phyloP scores from a whole-genome alignment of 352 stramenopile genomes.

The Pythium rhizo-oryzae region DNA sequence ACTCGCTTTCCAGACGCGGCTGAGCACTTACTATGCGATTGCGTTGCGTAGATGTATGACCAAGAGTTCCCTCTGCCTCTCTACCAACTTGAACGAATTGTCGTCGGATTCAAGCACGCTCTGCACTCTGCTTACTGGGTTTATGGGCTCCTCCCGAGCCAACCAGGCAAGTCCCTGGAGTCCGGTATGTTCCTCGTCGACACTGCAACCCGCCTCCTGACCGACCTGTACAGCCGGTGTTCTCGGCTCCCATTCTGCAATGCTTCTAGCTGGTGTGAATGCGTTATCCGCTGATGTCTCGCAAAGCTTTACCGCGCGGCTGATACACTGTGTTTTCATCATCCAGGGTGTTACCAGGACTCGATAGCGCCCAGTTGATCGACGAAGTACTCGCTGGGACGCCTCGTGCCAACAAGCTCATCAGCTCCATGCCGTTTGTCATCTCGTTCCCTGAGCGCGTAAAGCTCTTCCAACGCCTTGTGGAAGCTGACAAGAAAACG shows the following conservation, averaged over 20 bases:
- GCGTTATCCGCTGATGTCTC: neutral
- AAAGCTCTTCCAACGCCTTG: slow-evolving; percentile 63
- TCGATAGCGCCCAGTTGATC: slow-evolving; percentile 62
- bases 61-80: slow-evolving; percentile 65
- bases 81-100: slow-evolving; percentile 64
- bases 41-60: slow-evolving; percentile 83
- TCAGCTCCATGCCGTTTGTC: slow-evolving; percentile 76
- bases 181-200: slow-evolving; percentile 70
- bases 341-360: slow-evolving; percentile 53
- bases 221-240: slow-evolving; percentile 68
- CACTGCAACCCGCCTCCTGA: slow-evolving; percentile 55
- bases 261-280: slow-evolving; percentile 68
- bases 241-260: slow-evolving; percentile 74
- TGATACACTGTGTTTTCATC: neutral
- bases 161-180: slow-evolving; percentile 17
- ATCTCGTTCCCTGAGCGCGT: slow-evolving; percentile 74
- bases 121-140: slow-evolving; percentile 63
- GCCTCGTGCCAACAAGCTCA: slow-evolving; percentile 57
- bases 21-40: too few species aligned
- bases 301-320: neutral
- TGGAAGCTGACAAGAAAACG: slow-evolving; percentile 55
- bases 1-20: too few species aligned
- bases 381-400: slow-evolving; percentile 55
- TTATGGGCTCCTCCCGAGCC: slow-evolving; percentile 37
- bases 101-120: slow-evolving; percentile 57